Evolutionary conservation across 495 filamentous ascomycete species (phyloP).

Genomic region (Aspergillus affinis): DNA sequence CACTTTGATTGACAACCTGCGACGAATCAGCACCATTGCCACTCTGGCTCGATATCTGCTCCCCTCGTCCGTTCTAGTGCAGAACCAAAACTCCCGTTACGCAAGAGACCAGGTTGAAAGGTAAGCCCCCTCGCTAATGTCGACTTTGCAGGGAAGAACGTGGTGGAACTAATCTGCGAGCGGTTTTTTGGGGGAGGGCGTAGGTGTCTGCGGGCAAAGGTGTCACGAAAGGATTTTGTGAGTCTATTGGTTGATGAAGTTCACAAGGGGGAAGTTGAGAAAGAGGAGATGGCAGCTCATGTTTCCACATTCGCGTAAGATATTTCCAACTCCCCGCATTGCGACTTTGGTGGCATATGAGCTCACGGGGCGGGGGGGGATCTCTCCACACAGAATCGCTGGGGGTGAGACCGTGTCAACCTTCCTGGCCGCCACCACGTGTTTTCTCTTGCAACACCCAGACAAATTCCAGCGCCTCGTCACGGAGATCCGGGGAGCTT

Average conservation of each 20-base stretch:
- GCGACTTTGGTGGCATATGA: no score
- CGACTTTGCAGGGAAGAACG: no score
- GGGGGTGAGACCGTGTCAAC: conserved; percentile 49
- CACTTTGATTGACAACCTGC: conserved; percentile 21
- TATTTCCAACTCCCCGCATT: no score
- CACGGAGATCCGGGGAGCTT: conserved; percentile 36
- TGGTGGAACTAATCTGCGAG: no score
- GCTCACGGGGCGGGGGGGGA: no score
- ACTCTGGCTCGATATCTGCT: conserved; percentile 1
- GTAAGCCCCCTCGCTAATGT: no score
- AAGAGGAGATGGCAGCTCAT: conserved; percentile 34
- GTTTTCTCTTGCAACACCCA: conserved; percentile 33
- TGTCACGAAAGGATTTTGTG: conserved; percentile 23
- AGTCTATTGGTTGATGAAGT: conserved; percentile 22
- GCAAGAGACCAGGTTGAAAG: no score
- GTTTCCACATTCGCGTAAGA: conserved; percentile 28
- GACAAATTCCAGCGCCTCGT: conserved; percentile 29
- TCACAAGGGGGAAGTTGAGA: conserved; percentile 20
- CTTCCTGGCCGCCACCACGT: conserved; percentile 32
- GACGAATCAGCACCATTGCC: conserved; percentile 5
- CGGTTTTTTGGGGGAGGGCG: no score
- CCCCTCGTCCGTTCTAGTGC: conserved; percentile 3
- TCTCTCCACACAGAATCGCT: conserved; percentile 34
- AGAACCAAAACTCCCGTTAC: conserved; percentile 11
- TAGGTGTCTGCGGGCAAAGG: conserved; percentile 3